Base-by-base conservation (phyloP, 257 asterid genomes). In the Solanum appendiculatum region DNA sequence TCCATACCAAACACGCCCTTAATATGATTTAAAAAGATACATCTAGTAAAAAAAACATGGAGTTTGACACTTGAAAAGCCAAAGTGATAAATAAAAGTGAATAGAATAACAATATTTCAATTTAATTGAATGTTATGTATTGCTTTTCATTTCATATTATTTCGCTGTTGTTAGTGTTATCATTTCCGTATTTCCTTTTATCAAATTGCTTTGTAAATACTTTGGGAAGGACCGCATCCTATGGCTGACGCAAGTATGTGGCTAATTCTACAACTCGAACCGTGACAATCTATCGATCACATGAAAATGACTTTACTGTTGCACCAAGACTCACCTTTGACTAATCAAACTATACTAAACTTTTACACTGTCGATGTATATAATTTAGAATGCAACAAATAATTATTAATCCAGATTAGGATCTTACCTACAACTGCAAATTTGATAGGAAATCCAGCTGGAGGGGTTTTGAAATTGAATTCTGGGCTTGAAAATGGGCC, bases 401-500 rank as follows among this genome's bases (percentile, higher is more conserved):
- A 7, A 14, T 70, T 31, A 70, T 16, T 70, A 42, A 77, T 42
- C 7, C 6, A 77, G 60, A 46, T 46, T 46, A 29, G 18, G 5
- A 21, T 14, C 21, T 34, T 87, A 94, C 98, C 98, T 83, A 84
- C 86, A 68, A 95, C 86, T 0, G 92, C 93, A 60, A 95, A 94
- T 86, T 92, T 92, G 87, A 95, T 88, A 1, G 98, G 98, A 34
- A 89, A 89, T 37, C 58, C 51, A 3, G 92, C 29, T 0, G 97
- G 97, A 2, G 98, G 96, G 21, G 98, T 95, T 90, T 90, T 93
- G 93, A 95, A 92, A 64, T 58, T 85, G 88, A 91, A 86, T 82
- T 92, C 92, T 0, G 92, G 93, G 58, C 92, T 84, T 23, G 93
- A 48, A 12, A 40, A 48, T 5, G 46, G 34, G 39, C 94, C 94